phyloP scores from a whole-genome alignment of 106 monocot genomes.

The Cymbidium sinense region DNA sequence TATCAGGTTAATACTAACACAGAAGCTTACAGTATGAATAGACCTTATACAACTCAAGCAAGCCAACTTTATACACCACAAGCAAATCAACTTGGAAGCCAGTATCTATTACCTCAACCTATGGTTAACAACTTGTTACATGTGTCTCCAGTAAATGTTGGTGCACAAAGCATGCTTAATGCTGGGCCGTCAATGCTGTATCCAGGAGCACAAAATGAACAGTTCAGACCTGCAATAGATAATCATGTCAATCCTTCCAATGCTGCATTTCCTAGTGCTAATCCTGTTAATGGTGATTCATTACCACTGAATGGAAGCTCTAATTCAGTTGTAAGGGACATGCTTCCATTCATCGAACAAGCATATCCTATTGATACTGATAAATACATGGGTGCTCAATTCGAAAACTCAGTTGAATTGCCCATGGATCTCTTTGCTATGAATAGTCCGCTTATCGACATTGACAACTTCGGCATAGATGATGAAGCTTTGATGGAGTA shows the following conservation, averaged over 20 bases:
- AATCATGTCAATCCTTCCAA: slow-evolving; percentile 20
- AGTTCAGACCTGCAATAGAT: slow-evolving; percentile 13
- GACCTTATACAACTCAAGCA: slow-evolving; percentile 14
- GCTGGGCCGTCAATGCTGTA: slow-evolving; percentile 21
- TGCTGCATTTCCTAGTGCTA: slow-evolving; percentile 24
- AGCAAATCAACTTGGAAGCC: slow-evolving; percentile 23
- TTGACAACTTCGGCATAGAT: slow-evolving; percentile 50
- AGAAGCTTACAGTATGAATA: slow-evolving; percentile 3
- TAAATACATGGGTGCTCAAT: slow-evolving; percentile 45
- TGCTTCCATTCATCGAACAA: slow-evolving; percentile 42
- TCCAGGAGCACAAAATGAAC: slow-evolving; percentile 12
- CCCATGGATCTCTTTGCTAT: slow-evolving; percentile 41
- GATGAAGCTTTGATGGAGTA: slow-evolving; percentile 83
- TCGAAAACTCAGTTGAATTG: slow-evolving; percentile 35
- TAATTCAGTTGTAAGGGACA: slow-evolving; percentile 20
- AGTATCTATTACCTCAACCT: slow-evolving; percentile 1
- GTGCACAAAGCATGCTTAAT: slow-evolving; percentile 27
- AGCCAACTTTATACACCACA: no score
- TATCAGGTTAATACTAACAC: slow-evolving; percentile 13
- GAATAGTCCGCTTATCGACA: slow-evolving; percentile 44
- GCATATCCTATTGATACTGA: slow-evolving; percentile 43
- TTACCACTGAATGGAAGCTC: slow-evolving; percentile 29
- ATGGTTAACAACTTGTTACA: no score
- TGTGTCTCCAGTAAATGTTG: slow-evolving; percentile 14
- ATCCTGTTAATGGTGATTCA: slow-evolving; percentile 30